Percentiles rank a stretch among this genome's conserved stretches.
Evolutionary conservation across 805 yeast genomes (phyloP).

Genomic region (Candida nanaspora): DNA sequence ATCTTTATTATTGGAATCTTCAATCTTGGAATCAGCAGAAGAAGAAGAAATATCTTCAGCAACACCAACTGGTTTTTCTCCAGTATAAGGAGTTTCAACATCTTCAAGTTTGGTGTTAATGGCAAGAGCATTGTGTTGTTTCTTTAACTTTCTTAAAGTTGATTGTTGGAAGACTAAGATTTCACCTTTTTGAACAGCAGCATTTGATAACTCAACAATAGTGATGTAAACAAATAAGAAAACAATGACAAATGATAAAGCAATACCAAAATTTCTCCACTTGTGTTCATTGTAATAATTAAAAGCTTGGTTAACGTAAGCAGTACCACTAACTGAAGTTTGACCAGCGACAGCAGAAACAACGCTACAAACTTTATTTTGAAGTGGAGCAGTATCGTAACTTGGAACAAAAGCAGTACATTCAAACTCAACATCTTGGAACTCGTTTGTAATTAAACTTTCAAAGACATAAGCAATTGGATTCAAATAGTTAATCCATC

Average conservation of each 20-base stretch:
- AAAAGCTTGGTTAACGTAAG: constrained; percentile 41
- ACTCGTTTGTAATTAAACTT: constrained; percentile 49
- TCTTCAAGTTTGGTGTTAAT: constrained; percentile 14
- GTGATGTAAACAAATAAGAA: constrained; percentile 45
- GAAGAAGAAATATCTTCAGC: constrained; percentile 25
- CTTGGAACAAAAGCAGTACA: constrained; percentile 45
- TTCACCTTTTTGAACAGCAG: constrained; percentile 62
- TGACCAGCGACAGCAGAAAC: constrained; percentile 52
- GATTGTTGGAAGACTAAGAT: constrained; percentile 45
- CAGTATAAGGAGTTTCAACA: constrained; percentile 12
- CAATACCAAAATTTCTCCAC: constrained; percentile 76
- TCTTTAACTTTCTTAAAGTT: constrained; percentile 34
- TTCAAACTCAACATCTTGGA: constrained; percentile 34
- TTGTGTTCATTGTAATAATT: constrained; percentile 47
- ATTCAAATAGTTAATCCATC: constrained; percentile 57
- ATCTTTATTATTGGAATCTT: constrained; percentile 1
- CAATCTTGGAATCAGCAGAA: constrained; percentile 5
- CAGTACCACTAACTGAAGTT: constrained; percentile 44
- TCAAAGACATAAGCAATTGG: constrained; percentile 54
- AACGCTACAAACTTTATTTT: constrained; percentile 19
- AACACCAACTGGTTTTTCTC: constrained; percentile 2
- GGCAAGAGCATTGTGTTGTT: constrained; percentile 20
- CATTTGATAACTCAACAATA: constrained; percentile 47
- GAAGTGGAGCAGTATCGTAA: constrained; percentile 15
- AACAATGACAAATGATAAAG: constrained; percentile 43